A percentile compares a stretch with the other conserved stretches of the same genome.
These are phyloP conservation scores for Brassica nigra DNA, from an alignment of 345 rosid genomes.

Conservation along the genomic window DNA sequence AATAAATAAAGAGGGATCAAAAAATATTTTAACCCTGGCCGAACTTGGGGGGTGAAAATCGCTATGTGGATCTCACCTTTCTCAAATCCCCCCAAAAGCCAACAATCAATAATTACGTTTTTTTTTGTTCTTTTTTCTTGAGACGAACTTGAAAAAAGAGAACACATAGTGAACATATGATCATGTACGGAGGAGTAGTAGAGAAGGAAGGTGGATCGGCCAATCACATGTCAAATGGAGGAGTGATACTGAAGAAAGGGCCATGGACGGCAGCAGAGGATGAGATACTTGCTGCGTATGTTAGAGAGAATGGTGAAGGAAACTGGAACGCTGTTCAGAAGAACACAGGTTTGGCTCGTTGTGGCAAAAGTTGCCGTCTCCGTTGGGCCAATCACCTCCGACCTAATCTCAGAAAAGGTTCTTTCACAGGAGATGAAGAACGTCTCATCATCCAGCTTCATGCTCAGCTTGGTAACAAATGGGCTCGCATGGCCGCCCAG, in stretches of 20 bases:
- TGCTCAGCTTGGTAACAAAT: slow-evolving; percentile 59
- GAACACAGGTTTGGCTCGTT: slow-evolving; percentile 59
- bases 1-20: not conserved
- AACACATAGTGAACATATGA: slow-evolving; percentile 27
- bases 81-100: slow-evolving; percentile 20
- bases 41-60: slow-evolving; percentile 28
- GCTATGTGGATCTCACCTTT: slow-evolving; percentile 21
- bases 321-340: slow-evolving; percentile 68
- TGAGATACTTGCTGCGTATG: slow-evolving; percentile 51
- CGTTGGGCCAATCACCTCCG: slow-evolving; percentile 65
- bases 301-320: slow-evolving; percentile 59
- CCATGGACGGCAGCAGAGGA: slow-evolving; percentile 67
- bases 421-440: slow-evolving; percentile 57
- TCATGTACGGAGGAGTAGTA: slow-evolving; percentile 35
- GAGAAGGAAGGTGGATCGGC: slow-evolving; percentile 39
- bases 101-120: not conserved
- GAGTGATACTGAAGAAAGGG: slow-evolving; percentile 49
- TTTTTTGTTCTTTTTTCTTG: not conserved
- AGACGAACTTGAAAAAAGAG: not conserved
- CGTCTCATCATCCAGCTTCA: slow-evolving; percentile 57
- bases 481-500: slow-evolving; percentile 75
- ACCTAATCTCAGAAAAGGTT: slow-evolving; percentile 55
- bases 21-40: slow-evolving; percentile 12
- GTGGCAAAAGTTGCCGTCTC: slow-evolving; percentile 65
- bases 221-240: slow-evolving; percentile 25